Evolutionary conservation across 257 asterid species (phyloP).

Genomic region (Solanum infundibuliforme): DNA sequence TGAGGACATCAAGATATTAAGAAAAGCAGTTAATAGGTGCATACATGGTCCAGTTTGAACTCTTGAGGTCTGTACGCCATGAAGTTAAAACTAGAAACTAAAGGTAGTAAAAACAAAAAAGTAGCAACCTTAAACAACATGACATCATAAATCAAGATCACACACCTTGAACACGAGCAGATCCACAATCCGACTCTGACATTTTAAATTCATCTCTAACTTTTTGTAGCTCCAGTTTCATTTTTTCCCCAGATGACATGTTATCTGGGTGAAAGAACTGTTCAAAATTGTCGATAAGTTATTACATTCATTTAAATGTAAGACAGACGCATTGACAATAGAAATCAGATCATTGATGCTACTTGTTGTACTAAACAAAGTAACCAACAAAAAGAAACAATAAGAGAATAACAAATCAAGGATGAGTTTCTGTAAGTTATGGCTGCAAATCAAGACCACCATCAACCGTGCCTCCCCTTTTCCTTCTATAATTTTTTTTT

Average conservation of each 20-base stretch:
- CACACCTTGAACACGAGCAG: constrained; percentile 89
- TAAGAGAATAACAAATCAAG: background rate
- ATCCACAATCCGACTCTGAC: constrained; percentile 95
- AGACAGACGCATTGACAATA: background rate
- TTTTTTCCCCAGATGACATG: constrained; percentile 85
- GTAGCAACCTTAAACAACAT: background rate
- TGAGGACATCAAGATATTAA: background rate
- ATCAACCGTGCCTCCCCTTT: background rate
- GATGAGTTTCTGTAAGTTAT: background rate
- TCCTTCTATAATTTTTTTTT: background rate
- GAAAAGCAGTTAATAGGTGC: background rate
- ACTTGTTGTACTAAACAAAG: background rate
- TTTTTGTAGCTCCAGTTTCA: constrained; percentile 73
- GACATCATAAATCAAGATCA: background rate
- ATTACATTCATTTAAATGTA: background rate
- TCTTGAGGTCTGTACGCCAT: background rate
- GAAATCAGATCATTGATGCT: background rate
- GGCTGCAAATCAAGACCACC: background rate
- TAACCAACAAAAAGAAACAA: background rate
- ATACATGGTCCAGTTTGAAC: background rate
- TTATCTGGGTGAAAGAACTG: constrained; percentile 87
- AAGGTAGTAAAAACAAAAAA: background rate
- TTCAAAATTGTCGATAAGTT: constrained; percentile 1
- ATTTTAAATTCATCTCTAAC: constrained; percentile 83
- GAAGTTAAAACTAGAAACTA: background rate